Percentiles rank a stretch among this genome's conserved stretches.
These are phyloP conservation scores for Dothistroma septosporum DNA, from an alignment of 2,329 filamentous ascomycete genomes.

Conservation along the genomic window DNA sequence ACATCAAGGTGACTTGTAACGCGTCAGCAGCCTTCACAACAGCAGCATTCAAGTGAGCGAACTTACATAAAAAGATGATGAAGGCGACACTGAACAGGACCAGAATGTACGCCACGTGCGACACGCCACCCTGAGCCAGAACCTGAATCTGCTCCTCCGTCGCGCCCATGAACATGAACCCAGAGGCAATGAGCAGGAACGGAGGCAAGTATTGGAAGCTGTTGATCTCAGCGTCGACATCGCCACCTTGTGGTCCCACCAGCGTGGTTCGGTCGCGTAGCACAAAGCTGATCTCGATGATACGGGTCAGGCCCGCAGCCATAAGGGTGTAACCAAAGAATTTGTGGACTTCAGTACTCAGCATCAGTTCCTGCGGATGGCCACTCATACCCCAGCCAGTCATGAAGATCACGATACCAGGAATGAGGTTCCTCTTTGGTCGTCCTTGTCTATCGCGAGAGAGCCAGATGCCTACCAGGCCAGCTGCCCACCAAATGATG, in stretches of 20 bases:
- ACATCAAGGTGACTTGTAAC: conserved; percentile 67
- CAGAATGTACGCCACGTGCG: conserved; percentile 86
- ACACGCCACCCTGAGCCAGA: conserved; percentile 68
- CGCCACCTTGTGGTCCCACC: conserved; percentile 26
- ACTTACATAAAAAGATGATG: conserved; percentile 77
- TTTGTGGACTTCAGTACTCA: conserved; percentile 82
- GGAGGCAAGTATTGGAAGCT: conserved; percentile 49
- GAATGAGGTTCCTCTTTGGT: conserved; percentile 89
- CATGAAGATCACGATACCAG: conserved; percentile 81
- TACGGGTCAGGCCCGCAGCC: conserved; percentile 75
- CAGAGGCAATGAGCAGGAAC: conserved; percentile 75
- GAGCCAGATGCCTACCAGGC: conserved; percentile 86
- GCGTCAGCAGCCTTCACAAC: neutral
- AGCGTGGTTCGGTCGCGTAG: conserved; percentile 61
- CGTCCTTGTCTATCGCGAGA: conserved; percentile 76
- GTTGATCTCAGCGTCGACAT: conserved; percentile 36
- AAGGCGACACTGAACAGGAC: conserved; percentile 89
- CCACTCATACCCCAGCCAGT: conserved; percentile 95
- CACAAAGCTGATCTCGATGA: conserved; percentile 89
- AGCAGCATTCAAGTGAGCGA: neutral
- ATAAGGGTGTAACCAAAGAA: conserved; percentile 95
- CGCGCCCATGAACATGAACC: conserved; percentile 95
- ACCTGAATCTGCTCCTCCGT: conserved; percentile 93
- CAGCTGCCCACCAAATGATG: conserved; percentile 97
- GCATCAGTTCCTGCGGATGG: conserved; percentile 76